Evolutionary conservation across 768 basidiomycete species (phyloP), one percentile per base, ranked within the genome.

Genomic region (Agaricus blazei): DNA sequence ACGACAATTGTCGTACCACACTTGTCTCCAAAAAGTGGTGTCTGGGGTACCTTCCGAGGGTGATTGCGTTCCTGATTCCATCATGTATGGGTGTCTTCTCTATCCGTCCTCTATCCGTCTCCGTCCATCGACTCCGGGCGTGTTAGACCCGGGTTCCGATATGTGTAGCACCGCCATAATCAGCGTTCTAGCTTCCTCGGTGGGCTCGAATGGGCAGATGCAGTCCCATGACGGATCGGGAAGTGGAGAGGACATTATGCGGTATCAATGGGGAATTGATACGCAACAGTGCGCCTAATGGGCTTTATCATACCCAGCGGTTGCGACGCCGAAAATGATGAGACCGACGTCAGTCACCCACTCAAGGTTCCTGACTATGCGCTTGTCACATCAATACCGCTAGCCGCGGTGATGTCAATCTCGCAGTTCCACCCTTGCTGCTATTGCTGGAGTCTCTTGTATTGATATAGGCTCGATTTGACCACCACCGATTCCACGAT

Each of bases 1-100:
- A 40, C 14, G 49, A 41, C 19, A 24, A n/a, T 26, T 52, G 40
- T 52, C 51, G 51, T 52, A 52, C 51, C 51, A 52, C 40, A 52
- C 36, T 26, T 38, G 19, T 50, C 28, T 37, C 49, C 40, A 52
- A 52, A 37, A 38, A 8, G 34, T 23, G 51, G 52, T 54, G 52
- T 41, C 52, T 38, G 44, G 52, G 52, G 52, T 34, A 12, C 34
- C 34, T 34, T 34, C 1, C 34, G 5, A 34, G 34, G 7, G 34
- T 34, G 34, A 34, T 8, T 11, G 34, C 34, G 3, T 34, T 34
- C 34, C 34, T 34, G 34, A 34, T 34, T 34, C 34, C 2, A 5
- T 34, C 34, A 34, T 34, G 7, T 34, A 7, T 11, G 8, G 34
- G 11, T 2, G 8, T 34, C 34, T 34, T 34, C 11, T 2, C 11